Base-by-base conservation (phyloP, 768 basidiomycete genomes). In the Trametopsis cervina region DNA sequence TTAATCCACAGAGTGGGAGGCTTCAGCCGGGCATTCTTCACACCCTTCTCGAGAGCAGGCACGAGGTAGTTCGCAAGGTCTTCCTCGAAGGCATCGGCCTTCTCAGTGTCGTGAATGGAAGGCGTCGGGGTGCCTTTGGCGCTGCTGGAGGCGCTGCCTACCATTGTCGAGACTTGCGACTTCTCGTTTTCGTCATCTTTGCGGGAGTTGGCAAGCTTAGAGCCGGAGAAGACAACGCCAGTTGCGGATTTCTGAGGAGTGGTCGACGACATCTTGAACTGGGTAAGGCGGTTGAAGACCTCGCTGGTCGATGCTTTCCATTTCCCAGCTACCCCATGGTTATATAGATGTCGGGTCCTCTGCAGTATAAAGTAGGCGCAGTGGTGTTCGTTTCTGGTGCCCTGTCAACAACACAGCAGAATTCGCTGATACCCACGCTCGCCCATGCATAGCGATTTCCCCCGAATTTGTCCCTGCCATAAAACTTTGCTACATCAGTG, bases 71-170 rank as follows among this genome's bases (percentile, higher is more conserved):
- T 23, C 1, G 51, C 46, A 7, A 52, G 41, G 33, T 52, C 46
- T 18, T 47, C 51, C 11, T 46, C 22, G 33, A 33, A 25, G 37
- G 26, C 27, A 17, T 52, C 51, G 4, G 46, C 46, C 36, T 47
- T 52, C 51, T 52, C 51, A 12, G 36, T 45, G 35, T 47, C 51
- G 36, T 25, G 29, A 13, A 51, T 46, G n/a, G 51, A 52, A 29
- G 46, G 33, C 18, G 46, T 36, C 9, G 44, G 50, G 12, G 50
- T 41, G 39, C 22, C 33, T 18, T 46, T 40, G 12, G 25, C 29
- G 42, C 48, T 49, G 40, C 27, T 27, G 18, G 40, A 6, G 4
- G 15, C 45, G 39, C 35, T 25, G 11, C 36, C 20, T 17, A 47
- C 39, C 9, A 38, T 24, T 11, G 38, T 17, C 11, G 40, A 33